Base-by-base conservation (phyloP, 2,329 filamentous ascomycete species). In the Helotiales sp. region DNA sequence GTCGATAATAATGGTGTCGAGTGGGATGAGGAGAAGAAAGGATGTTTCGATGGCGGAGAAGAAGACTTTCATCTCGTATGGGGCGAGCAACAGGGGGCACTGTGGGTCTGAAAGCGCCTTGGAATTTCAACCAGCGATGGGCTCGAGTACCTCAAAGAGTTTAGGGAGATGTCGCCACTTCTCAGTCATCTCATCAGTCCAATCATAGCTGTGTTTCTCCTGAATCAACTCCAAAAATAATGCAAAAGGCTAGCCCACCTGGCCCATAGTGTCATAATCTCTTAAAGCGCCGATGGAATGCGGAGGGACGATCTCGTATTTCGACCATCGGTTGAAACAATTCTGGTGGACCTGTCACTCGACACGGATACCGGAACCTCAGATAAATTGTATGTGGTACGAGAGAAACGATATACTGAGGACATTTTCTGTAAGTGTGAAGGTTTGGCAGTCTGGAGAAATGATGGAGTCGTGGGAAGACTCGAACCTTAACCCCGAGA, bases 221-320 rank as follows among this genome's bases (percentile, higher is more conserved):
- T 54, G 51, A 47, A 47, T 31, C 52, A 15, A 24, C 5, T n/a
- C 30, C 52, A 47, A 54, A 36, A 27, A 36, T 54, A 47, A 36
- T 47, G 15, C 31, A 34, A 34, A 34, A 15, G 9, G 31, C 31
- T 15, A n/a, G n/a, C n/a, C n/a, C n/a, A n/a, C n/a, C n/a, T n/a
- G n/a, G n/a, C 3, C 46, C 25, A 31, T 30, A 13, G 46, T 48
- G 46, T 31, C 13, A 33, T 17, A 27, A 4, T 10, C 25, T 19
- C 12, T 48, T 48, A 48, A 48, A 48, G 46, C 46, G 46, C 46
- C 46, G 25, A 48, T 31, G 46, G 40, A 54, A 54, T 47, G 52
- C 52, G 24, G 52, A 46, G 19, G n/a, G 30, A 30, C 40, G 52
- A 47, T 54, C 51, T 54, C 52, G 52, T 54, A 54, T 54, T 53